Evolutionary conservation across 78 protist species (phyloP), one percentile per base, ranked within the genome.

Genomic region (Cyanophora paradoxa): DNA sequence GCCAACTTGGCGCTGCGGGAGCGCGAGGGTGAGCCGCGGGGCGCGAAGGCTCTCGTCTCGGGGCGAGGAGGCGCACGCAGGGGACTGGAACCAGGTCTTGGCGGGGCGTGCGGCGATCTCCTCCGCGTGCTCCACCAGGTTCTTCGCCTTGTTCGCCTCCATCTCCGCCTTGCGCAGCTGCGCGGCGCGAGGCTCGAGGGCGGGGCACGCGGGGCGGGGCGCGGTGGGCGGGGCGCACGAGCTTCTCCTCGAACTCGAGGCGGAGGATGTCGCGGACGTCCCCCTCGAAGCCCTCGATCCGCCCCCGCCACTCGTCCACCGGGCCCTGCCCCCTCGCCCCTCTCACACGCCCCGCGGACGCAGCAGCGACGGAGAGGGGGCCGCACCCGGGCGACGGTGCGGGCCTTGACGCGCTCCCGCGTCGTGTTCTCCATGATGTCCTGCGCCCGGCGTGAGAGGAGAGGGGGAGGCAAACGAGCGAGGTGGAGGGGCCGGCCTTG

Each of bases 1-100:
- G n/a, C n/a, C n/a, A n/a, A n/a, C n/a, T n/a, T n/a, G n/a, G n/a
- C n/a, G n/a, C n/a, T n/a, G n/a, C n/a, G n/a, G n/a, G n/a, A n/a
- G n/a, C n/a, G n/a, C n/a, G n/a, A n/a, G n/a, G n/a, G n/a, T n/a
- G n/a, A n/a, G n/a, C n/a, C n/a, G n/a, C n/a, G n/a, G n/a, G n/a
- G n/a, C n/a, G n/a, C n/a, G n/a, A n/a, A n/a, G n/a, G n/a, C n/a
- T n/a, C n/a, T n/a, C n/a, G n/a, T n/a, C n/a, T n/a, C n/a, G n/a
- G n/a, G n/a, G n/a, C n/a, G n/a, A n/a, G n/a, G n/a, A n/a, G n/a
- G n/a, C n/a, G n/a, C n/a, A n/a, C n/a, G n/a, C n/a, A n/a, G n/a
- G n/a, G n/a, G n/a, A n/a, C 74, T 81, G 85, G 68, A 80, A 72
- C 84, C 84, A 80, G 3, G 66, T 59, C 50, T 46, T 34, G 61